phyloP scores from a whole-genome alignment of 805 yeast genomes.

The Lipomyces kockii region DNA sequence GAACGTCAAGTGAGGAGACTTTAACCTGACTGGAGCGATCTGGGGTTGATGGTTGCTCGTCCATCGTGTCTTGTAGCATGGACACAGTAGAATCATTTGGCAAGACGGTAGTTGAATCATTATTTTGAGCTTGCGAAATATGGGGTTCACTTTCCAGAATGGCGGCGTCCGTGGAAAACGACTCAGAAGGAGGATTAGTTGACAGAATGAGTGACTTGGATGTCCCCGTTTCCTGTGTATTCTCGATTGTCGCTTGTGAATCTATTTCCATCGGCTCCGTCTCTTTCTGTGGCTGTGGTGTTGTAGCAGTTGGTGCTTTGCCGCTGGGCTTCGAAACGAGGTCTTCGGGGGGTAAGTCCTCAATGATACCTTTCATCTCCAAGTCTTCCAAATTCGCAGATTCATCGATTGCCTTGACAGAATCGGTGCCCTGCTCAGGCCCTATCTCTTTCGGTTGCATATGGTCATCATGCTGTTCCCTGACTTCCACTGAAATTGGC shows the following conservation, averaged over 20 bases:
- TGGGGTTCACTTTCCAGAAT: neutral
- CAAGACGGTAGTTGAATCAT: conserved; percentile 18
- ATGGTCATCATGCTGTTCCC: neutral
- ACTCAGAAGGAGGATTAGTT: neutral
- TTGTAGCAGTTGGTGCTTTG: neutral
- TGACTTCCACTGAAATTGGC: neutral
- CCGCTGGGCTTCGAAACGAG: conserved; percentile 4
- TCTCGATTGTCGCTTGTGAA: conserved; percentile 5
- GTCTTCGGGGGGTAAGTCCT: conserved; percentile 20
- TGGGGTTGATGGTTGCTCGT: neutral
- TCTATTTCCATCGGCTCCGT: neutral
- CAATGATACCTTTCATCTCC: conserved; percentile 29
- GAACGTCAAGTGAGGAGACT: neutral
- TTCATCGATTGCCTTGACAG: conserved; percentile 13
- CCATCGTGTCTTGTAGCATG: conserved; percentile 6
- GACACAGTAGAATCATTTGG: conserved; percentile 26
- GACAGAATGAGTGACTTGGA: neutral
- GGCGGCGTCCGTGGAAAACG: neutral
- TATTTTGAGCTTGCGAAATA: conserved; percentile 3
- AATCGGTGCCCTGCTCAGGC: conserved; percentile 24
- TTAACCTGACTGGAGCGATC: neutral
- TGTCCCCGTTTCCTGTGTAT: neutral
- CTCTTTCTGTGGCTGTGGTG: neutral
- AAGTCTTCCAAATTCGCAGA: conserved; percentile 28
- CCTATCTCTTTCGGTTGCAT: conserved; percentile 14